phyloP scores from a whole-genome alignment of 495 filamentous ascomycete genomes.

The Podospora australis region DNA sequence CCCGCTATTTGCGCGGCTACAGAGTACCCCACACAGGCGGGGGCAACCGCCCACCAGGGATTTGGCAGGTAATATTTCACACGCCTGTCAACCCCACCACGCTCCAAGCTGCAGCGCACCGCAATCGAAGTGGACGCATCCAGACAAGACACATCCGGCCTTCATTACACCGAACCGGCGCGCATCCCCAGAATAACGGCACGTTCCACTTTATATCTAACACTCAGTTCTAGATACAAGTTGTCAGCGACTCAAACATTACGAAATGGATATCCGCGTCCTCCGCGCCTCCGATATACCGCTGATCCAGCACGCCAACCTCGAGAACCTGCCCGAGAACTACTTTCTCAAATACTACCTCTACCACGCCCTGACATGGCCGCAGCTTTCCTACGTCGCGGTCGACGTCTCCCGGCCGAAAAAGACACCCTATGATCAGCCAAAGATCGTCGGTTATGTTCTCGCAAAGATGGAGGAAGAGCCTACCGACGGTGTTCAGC shows the following conservation, averaged over 20 bases:
- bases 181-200: too few species aligned
- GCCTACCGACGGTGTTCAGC: conserved; percentile 79
- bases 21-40: conserved; percentile 5
- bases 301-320: conserved; percentile 94
- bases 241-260: too few species aligned
- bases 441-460: conserved; percentile 98
- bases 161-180: too few species aligned
- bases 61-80: conserved; percentile 1
- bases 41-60: background rate
- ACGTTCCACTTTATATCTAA: too few species aligned
- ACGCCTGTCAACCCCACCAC: background rate
- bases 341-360: conserved; percentile 99
- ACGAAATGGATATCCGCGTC: conserved; percentile 69
- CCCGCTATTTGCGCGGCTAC: conserved; percentile 31
- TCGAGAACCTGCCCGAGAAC: conserved; percentile 98
- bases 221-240: too few species aligned
- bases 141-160: too few species aligned
- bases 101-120: too few species aligned
- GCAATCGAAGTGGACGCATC: too few species aligned
- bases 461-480: conserved; percentile 99
- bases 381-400: conserved; percentile 91
- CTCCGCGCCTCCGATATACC: conserved; percentile 75
- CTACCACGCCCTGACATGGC: conserved; percentile 97
- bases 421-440: conserved; percentile 76
- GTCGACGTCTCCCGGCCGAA: conserved; percentile 78